Conservation (phyloP, 2,329 filamentous ascomycete species). For the Harringtonia lauricola region DNA sequence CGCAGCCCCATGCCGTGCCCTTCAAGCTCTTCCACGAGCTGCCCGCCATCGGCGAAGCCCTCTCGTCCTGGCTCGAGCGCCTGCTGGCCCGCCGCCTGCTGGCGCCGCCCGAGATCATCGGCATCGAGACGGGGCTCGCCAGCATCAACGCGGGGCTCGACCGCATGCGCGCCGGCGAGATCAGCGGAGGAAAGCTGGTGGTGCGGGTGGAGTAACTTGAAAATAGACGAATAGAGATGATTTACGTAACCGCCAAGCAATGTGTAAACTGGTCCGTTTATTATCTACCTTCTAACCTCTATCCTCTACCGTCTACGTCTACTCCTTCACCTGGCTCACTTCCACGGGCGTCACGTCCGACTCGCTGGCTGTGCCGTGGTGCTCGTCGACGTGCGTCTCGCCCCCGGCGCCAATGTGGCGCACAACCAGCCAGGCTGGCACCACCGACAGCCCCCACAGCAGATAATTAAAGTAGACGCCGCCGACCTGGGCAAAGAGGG, state of each 20-base stretch:
- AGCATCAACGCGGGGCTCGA: conserved; percentile 60
- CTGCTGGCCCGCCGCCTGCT: conserved; percentile 45
- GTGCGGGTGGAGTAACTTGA: conserved; percentile 28
- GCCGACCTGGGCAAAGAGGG: conserved; percentile 52
- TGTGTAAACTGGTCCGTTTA: no score
- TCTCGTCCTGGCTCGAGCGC: conserved; percentile 57
- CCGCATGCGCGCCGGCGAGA: conserved; percentile 51
- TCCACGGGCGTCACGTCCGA: background rate
- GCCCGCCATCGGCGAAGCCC: conserved; percentile 46
- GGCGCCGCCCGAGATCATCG: conserved; percentile 52
- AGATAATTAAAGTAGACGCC: conserved; percentile 61
- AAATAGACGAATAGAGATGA: no score
- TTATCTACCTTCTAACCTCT: no score
- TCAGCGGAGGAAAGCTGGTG: conserved; percentile 60
- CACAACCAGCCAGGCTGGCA: conserved; percentile 57
- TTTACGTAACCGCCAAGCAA: no score
- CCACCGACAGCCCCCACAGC: conserved; percentile 52
- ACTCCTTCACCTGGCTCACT: no score
- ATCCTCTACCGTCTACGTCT: no score
- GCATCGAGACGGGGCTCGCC: conserved; percentile 49
- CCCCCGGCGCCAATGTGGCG: conserved; percentile 34
- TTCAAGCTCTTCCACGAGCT: conserved; percentile 69
- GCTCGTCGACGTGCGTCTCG: no score
- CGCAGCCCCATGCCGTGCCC: conserved; percentile 53
- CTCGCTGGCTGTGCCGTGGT: no score